These are phyloP conservation scores for Fusarium albidum DNA, from an alignment of 2,329 filamentous ascomycete genomes.

Conservation along the genomic window DNA sequence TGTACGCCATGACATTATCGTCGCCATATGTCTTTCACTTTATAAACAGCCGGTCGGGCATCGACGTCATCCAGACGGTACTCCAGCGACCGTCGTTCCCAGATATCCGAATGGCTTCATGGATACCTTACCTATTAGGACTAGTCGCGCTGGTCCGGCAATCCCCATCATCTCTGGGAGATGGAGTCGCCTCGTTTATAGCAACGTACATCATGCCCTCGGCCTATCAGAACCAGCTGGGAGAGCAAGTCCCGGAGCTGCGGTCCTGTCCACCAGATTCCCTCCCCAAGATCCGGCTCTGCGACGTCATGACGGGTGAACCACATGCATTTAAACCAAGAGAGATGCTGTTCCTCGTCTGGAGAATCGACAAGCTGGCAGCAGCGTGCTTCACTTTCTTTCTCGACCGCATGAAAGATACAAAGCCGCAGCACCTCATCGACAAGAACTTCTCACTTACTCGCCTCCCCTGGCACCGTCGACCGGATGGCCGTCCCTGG, in stretches of 20 bases:
- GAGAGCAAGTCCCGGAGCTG: slow-evolving; percentile 5
- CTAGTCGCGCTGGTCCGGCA: slow-evolving; percentile 19
- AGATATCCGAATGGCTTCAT: slow-evolving; percentile 6
- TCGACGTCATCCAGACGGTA: slow-evolving; percentile 10
- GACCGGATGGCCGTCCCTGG: slow-evolving; percentile 9
- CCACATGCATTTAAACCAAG: background rate
- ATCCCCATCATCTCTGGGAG: background rate
- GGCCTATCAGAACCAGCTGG: background rate
- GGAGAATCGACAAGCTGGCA: slow-evolving; percentile 11
- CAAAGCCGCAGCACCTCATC: slow-evolving; percentile 11
- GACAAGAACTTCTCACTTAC: slow-evolving; percentile 11
- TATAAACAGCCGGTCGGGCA: slow-evolving; percentile 9
- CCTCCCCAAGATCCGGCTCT: slow-evolving; percentile 5
- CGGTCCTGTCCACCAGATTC: slow-evolving; percentile 1
- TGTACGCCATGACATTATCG: slow-evolving; percentile 5
- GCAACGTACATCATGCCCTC: slow-evolving; percentile 12
- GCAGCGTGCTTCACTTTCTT: slow-evolving; percentile 20
- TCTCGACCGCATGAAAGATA: slow-evolving; percentile 4
- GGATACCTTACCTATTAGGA: slow-evolving; percentile 22
- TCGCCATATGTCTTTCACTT: slow-evolving; percentile 19
- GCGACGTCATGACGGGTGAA: background rate
- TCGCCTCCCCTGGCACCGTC: slow-evolving; percentile 5
- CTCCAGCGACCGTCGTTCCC: slow-evolving; percentile 11
- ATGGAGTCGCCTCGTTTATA: slow-evolving; percentile 4
- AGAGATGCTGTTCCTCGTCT: slow-evolving; percentile 16